Base-by-base conservation (phyloP, 345 rosid species). In the Camelina neglecta region DNA sequence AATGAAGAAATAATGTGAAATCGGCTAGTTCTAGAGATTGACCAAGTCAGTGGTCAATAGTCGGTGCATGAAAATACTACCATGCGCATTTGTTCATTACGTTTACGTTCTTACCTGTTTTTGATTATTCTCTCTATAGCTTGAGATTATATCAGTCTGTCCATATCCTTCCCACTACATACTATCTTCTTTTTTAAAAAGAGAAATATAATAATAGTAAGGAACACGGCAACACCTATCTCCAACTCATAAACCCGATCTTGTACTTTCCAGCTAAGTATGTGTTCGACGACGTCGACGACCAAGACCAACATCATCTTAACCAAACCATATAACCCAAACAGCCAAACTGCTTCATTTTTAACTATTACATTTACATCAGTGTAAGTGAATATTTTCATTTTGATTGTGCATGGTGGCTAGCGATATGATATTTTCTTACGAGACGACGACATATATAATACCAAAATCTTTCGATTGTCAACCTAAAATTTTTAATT, bases 11-110 rank as follows among this genome's bases (percentile, higher is more conserved):
- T 56, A 57, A 67, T 75, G 74, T 60, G 74, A 68, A 68, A 48
- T 60, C 63, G 75, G 75, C 13, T 41, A 38, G 41, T 8, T 38
- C 33, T 61, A 16, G 58, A 21, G 71, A 63, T 62, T 62, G 75
- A 75, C 74, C 42, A 60, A 75, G 79, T 75, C 71, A 76, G 60
- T 57, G 73, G 78, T 76, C 80, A 76, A 76, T 29, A 65, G 71
- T 69, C 80, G 80, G 80, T 70, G 80, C 75, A 76, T 62, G 80
- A 21, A 69, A 41, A 53, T 3, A 63, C 58, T 60, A 69, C 29
- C 45, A 69, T 75, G 70, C 74, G 74, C 79, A 51, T 51, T 33
- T 75, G 16, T 12, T 12, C 62, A 75, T 51, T 38, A 60, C 69
- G 69, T 61, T 31, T 35, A 60, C 63, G 60, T 74, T 74, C 67